Evolutionary conservation across 306 rosid genomes (phyloP).

Genomic region (Cucurbita pepo): DNA sequence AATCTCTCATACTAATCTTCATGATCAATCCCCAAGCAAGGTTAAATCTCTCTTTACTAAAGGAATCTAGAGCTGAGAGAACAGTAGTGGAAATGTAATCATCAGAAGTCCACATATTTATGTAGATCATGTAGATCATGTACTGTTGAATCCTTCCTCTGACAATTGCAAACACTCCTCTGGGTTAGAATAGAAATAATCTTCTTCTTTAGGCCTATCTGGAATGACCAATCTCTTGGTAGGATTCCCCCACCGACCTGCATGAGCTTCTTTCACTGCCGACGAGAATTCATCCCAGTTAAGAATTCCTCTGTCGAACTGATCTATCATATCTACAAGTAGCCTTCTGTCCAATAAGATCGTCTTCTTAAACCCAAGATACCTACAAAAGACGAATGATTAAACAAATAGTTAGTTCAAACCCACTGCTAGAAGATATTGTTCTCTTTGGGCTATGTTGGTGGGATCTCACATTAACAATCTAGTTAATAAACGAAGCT

Average conservation of each 20-base stretch:
- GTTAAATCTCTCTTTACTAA: slow-evolving; percentile 19
- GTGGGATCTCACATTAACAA: not conserved
- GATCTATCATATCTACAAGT: slow-evolving; percentile 75
- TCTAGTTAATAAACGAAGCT: not conserved
- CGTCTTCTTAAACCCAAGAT: slow-evolving; percentile 76
- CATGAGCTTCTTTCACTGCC: slow-evolving; percentile 70
- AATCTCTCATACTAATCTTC: slow-evolving; percentile 24
- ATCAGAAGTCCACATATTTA: slow-evolving; percentile 8
- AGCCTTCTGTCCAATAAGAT: slow-evolving; percentile 66
- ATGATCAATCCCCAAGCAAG: slow-evolving; percentile 12
- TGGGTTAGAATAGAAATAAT: slow-evolving; percentile 85
- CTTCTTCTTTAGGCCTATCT: slow-evolving; percentile 92
- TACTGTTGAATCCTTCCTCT: slow-evolving; percentile 38
- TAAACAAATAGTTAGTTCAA: not conserved
- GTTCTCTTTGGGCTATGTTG: too few relatives aligned
- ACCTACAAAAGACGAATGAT: slow-evolving; percentile 27
- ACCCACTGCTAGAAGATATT: not conserved
- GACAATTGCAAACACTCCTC: slow-evolving; percentile 60
- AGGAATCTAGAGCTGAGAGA: slow-evolving; percentile 25
- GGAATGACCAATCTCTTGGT: slow-evolving; percentile 48
- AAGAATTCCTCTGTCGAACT: slow-evolving; percentile 31
- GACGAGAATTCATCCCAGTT: slow-evolving; percentile 74
- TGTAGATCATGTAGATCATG: slow-evolving; percentile 35
- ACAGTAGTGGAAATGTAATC: not conserved
- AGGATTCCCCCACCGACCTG: slow-evolving; percentile 69